These are phyloP conservation scores for Mycena crocata DNA, from an alignment of 768 basidiomycete genomes.

Conservation along the genomic window DNA sequence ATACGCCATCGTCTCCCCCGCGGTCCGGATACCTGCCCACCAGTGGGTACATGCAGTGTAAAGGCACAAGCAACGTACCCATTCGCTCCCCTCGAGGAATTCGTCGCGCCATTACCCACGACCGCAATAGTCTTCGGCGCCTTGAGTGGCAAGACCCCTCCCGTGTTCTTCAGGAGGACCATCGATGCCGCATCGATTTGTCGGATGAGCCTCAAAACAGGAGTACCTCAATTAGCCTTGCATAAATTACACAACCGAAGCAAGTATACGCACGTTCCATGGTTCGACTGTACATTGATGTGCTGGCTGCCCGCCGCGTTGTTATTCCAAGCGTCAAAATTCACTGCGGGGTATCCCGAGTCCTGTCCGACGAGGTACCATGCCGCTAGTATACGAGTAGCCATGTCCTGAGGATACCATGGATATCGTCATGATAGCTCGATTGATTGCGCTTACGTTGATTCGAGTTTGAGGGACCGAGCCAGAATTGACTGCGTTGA, in stretches of 20 bases:
- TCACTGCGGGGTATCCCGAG: slow-evolving; percentile 65
- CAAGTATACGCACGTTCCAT: slow-evolving; percentile 57
- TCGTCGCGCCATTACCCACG: slow-evolving; percentile 69
- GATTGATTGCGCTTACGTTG: slow-evolving; percentile 52
- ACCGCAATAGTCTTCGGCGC: slow-evolving; percentile 54
- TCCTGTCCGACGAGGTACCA: slow-evolving; percentile 73
- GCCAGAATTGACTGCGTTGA: slow-evolving; percentile 65
- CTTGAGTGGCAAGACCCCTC: slow-evolving; percentile 33
- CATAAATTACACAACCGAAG: background rate
- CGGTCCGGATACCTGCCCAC: slow-evolving; percentile 57
- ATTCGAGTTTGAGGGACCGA: slow-evolving; percentile 68
- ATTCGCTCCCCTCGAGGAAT: slow-evolving; percentile 66
- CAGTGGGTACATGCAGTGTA: background rate
- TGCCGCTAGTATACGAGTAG: slow-evolving; percentile 74
- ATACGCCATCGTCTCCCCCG: slow-evolving; percentile 66
- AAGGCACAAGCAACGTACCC: slow-evolving; percentile 47
- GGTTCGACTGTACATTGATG: slow-evolving; percentile 69
- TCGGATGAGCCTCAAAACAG: slow-evolving; percentile 46
- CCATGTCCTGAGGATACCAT: slow-evolving; percentile 65
- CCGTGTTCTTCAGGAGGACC: slow-evolving; percentile 59
- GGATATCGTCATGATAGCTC: background rate
- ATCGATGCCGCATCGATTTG: slow-evolving; percentile 59
- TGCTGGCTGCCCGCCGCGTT: slow-evolving; percentile 53
- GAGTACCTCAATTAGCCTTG: background rate
- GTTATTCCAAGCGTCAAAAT: slow-evolving; percentile 67